phyloP scores from a whole-genome alignment of 257 asterid species.

The Ligustrum vulgare region DNA sequence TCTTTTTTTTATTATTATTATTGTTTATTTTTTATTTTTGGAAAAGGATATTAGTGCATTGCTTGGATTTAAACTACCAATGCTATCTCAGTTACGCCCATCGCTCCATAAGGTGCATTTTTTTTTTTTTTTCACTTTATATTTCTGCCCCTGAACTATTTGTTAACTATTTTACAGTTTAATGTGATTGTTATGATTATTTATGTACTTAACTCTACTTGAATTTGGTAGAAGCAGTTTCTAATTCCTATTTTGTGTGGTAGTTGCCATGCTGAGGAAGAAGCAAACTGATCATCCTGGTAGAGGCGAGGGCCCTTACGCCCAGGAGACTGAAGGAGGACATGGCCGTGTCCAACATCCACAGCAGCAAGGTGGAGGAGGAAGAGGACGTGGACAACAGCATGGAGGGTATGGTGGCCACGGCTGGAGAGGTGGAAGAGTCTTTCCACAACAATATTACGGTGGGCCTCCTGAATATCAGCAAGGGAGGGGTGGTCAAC shows the following conservation, averaged over 20 bases:
- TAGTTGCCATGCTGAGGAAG: slow-evolving; percentile 71
- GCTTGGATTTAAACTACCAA: neutral
- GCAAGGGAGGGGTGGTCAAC: slow-evolving; percentile 51
- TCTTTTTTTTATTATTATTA: neutral
- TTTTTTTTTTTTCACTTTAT: neutral
- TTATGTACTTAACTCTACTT: slow-evolving; percentile 3
- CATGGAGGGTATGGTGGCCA: slow-evolving; percentile 55
- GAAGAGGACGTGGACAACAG: neutral
- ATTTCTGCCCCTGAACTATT: neutral
- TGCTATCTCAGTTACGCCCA: neutral
- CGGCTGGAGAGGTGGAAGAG: slow-evolving; percentile 45
- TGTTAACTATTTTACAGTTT: neutral
- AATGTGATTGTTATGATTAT: neutral
- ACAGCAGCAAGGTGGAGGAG: slow-evolving; percentile 43
- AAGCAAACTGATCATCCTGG: slow-evolving; percentile 66
- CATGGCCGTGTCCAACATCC: slow-evolving; percentile 52
- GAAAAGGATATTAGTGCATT: neutral
- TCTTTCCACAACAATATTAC: slow-evolving; percentile 37
- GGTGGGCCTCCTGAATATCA: slow-evolving; percentile 39
- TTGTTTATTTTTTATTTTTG: neutral
- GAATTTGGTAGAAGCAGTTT: slow-evolving; percentile 6
- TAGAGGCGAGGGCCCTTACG: slow-evolving; percentile 60
- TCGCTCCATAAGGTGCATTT: neutral
- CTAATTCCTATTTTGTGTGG: slow-evolving; percentile 32
- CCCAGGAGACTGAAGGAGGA: slow-evolving; percentile 54